These are phyloP conservation scores for Pisolithus marmoratus DNA, from an alignment of 768 basidiomycete genomes.

Conservation along the genomic window DNA sequence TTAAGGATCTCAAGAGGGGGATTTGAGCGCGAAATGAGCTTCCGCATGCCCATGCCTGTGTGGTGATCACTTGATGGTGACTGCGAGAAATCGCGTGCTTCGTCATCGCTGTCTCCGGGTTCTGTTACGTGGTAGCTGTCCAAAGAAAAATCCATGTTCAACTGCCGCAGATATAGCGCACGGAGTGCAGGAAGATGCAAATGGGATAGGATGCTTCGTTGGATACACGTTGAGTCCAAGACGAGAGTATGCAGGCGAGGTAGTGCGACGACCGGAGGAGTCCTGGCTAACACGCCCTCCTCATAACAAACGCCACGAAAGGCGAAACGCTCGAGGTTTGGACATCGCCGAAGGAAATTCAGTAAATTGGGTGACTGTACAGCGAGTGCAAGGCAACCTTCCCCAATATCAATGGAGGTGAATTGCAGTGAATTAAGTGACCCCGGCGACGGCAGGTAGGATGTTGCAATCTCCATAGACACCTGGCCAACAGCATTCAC, in stretches of 20 bases:
- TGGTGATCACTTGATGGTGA: conserved; percentile 73
- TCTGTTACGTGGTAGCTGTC: conserved; percentile 36
- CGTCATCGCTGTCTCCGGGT: conserved; percentile 69
- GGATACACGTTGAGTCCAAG: conserved; percentile 53
- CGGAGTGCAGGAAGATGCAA: conserved; percentile 55
- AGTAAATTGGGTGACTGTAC: conserved; percentile 47
- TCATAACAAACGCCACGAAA: conserved; percentile 51
- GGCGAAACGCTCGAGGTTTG: conserved; percentile 53
- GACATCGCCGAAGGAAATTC: conserved; percentile 55
- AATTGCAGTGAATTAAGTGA: conserved; percentile 47
- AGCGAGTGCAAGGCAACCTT: conserved; percentile 36
- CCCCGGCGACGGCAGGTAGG: conserved; percentile 42
- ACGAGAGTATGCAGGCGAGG: conserved; percentile 54
- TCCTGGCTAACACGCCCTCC: conserved; percentile 22
- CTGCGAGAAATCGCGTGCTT: conserved; percentile 67
- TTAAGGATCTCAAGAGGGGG: conserved; percentile 63
- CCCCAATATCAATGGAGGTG: conserved; percentile 52
- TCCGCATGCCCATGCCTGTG: conserved; percentile 75
- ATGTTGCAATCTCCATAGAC: conserved; percentile 45
- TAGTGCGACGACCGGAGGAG: conserved; percentile 44
- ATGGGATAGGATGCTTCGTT: conserved; percentile 59
- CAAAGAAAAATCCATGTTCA: conserved; percentile 54
- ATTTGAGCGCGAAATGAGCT: conserved; percentile 50
- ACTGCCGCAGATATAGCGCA: conserved; percentile 56
- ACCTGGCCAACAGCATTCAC: conserved; percentile 32